phyloP scores from a whole-genome alignment of 345 rosid species.

The Salix koriyanagi region DNA sequence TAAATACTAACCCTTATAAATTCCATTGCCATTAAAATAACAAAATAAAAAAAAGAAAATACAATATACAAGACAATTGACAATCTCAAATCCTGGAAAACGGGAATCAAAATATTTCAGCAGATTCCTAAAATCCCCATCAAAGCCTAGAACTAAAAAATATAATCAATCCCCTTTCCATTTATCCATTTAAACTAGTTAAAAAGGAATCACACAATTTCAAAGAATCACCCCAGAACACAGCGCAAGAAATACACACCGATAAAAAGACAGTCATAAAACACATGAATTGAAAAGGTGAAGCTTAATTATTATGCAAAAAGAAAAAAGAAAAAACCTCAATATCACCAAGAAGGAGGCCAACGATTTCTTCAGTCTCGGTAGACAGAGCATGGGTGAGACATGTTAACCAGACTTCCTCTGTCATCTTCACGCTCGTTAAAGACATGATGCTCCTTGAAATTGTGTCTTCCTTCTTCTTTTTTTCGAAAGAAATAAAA shows the following conservation, averaged over 20 bases:
- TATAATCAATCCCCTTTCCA: background rate
- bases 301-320: background rate
- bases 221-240: background rate
- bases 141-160: too few species aligned
- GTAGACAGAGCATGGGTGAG: slow-evolving; percentile 96
- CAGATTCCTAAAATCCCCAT: too few species aligned
- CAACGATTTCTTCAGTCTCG: slow-evolving; percentile 99
- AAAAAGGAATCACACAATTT: background rate
- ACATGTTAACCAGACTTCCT: slow-evolving; percentile 95
- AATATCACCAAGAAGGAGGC: slow-evolving; percentile 95
- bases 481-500: too few species aligned
- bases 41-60: too few species aligned
- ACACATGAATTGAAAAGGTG: background rate
- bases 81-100: too few species aligned
- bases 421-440: slow-evolving; percentile 75
- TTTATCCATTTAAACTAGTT: background rate
- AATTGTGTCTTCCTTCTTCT: background rate
- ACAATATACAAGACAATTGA: too few species aligned
- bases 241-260: background rate
- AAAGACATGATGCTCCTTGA: slow-evolving; percentile 52
- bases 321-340: slow-evolving; percentile 42
- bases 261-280: background rate
- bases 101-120: too few species aligned
- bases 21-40: too few species aligned
- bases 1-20: too few species aligned